Conservation (phyloP, 2,329 filamentous ascomycete genomes). For the Pestalotiopsis sp. region DNA sequence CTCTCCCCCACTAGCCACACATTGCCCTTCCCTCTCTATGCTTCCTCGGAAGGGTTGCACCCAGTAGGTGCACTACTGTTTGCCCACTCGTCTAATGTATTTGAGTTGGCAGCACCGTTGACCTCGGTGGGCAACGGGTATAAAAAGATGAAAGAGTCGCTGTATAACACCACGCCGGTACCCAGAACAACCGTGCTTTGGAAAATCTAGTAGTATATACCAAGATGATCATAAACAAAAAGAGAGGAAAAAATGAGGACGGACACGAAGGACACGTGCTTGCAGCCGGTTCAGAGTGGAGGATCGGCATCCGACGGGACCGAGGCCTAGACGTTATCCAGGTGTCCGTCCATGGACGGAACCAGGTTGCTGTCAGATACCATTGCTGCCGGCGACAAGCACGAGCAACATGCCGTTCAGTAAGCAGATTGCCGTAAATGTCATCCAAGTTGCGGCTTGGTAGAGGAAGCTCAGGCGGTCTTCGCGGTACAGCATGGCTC, state of each 20-base stretch:
- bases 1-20: not conserved
- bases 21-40: not conserved
- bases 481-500: conserved; percentile 56
- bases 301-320: not conserved
- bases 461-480: conserved; percentile 45
- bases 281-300: not conserved
- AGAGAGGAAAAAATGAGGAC: not conserved
- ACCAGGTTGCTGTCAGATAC: conserved; percentile 21
- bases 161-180: not conserved
- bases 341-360: not conserved
- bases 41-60: not conserved
- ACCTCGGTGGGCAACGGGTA: not conserved
- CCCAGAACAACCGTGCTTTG: not conserved
- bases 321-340: not conserved
- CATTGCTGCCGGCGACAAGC: conserved; percentile 46
- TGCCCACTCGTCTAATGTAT: not conserved
- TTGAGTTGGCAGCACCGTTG: not conserved
- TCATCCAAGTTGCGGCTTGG: conserved; percentile 43
- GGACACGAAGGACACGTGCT: not conserved
- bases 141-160: not conserved
- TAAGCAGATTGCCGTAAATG: conserved; percentile 49
- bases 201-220: not conserved
- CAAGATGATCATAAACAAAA: not conserved
- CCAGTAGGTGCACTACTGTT: not conserved
- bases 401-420: conserved; percentile 56